phyloP scores from a whole-genome alignment of 176 grass and related monocot genomes.

The Avena insularis region DNA sequence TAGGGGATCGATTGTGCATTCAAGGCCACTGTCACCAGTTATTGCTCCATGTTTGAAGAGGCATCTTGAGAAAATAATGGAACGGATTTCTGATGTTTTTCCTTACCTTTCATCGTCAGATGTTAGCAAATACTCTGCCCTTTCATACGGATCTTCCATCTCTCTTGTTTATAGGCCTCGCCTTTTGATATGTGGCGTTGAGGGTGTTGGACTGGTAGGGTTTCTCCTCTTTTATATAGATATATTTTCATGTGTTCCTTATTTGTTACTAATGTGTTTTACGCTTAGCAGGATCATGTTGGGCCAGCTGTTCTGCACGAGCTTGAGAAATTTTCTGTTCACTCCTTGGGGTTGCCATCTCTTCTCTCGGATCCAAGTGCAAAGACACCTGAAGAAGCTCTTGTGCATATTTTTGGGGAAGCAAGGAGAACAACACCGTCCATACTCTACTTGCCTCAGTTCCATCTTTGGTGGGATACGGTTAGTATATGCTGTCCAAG shows the following conservation, averaged over 20 bases:
- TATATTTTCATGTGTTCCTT: slow-evolving; percentile 22
- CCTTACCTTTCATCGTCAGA: slow-evolving; percentile 74
- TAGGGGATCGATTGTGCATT: slow-evolving; percentile 90
- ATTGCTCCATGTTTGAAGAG: slow-evolving; percentile 82
- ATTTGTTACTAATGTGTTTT: slow-evolving; percentile 54
- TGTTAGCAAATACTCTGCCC: slow-evolving; percentile 65
- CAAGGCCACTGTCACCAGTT: slow-evolving; percentile 83
- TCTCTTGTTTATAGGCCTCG: slow-evolving; percentile 97
- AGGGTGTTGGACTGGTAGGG: slow-evolving; percentile 88
- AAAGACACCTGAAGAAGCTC: slow-evolving; percentile 99
- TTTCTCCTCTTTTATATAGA: slow-evolving; percentile 23
- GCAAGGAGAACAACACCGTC: slow-evolving; percentile 95
- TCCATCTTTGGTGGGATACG: slow-evolving; percentile 99
- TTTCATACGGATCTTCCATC: slow-evolving; percentile 80
- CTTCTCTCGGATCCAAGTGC: slow-evolving; percentile 99
- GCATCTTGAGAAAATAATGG: slow-evolving; percentile 90
- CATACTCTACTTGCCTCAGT: slow-evolving; percentile 96
- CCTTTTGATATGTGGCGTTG: slow-evolving; percentile 83
- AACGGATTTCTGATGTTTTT: slow-evolving; percentile 81
- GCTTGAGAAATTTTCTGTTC: slow-evolving; percentile 98
- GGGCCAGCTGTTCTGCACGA: slow-evolving; percentile 98
- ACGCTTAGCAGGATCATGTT: slow-evolving; percentile 88
- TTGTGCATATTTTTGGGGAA: slow-evolving; percentile 99
- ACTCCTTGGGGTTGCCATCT: slow-evolving; percentile 92
- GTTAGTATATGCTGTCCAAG: slow-evolving; percentile 63